phyloP scores from a whole-genome alignment of 305 asterid species.

The Fraxinus xanthoxyloides region DNA sequence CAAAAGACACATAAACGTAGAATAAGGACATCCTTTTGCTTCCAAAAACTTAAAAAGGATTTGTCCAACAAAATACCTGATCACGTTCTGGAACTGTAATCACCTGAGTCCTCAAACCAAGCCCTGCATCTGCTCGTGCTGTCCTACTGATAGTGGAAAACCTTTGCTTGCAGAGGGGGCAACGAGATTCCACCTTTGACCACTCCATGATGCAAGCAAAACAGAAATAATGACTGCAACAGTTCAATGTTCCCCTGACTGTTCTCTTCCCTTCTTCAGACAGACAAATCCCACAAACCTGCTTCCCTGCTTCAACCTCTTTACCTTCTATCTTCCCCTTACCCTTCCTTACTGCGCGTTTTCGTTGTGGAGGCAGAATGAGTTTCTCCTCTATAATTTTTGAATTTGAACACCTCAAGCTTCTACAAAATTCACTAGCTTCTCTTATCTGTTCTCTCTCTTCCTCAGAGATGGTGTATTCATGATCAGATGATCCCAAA shows the following conservation, averaged over 20 bases:
- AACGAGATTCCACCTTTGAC: constrained; percentile 97
- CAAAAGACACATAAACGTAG: not conserved
- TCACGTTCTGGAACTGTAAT: constrained; percentile 86
- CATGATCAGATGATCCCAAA: constrained; percentile 66
- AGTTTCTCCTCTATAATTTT: constrained; percentile 30
- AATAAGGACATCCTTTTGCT: not conserved
- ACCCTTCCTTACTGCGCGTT: constrained; percentile 58
- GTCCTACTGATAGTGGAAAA: constrained; percentile 72
- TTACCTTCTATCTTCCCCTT: constrained; percentile 62
- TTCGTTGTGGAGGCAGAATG: constrained; percentile 37
- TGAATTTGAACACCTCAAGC: constrained; percentile 50
- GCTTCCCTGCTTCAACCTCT: constrained; percentile 66
- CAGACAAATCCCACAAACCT: constrained; percentile 90
- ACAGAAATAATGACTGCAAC: constrained; percentile 91
- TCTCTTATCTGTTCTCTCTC: constrained; percentile 89
- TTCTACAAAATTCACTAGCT: constrained; percentile 58
- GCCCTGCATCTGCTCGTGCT: constrained; percentile 52
- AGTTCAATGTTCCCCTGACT: constrained; percentile 73
- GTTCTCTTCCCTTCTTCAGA: constrained; percentile 92
- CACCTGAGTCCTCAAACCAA: constrained; percentile 55
- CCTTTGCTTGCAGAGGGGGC: constrained; percentile 97
- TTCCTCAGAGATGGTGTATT: constrained; percentile 82
- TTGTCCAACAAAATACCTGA: constrained; percentile 51
- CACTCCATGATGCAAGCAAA: constrained; percentile 96
- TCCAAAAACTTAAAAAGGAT: not conserved